Conservation (phyloP, 306 rosid genomes). For the Dalbergia cochinchinensis region DNA sequence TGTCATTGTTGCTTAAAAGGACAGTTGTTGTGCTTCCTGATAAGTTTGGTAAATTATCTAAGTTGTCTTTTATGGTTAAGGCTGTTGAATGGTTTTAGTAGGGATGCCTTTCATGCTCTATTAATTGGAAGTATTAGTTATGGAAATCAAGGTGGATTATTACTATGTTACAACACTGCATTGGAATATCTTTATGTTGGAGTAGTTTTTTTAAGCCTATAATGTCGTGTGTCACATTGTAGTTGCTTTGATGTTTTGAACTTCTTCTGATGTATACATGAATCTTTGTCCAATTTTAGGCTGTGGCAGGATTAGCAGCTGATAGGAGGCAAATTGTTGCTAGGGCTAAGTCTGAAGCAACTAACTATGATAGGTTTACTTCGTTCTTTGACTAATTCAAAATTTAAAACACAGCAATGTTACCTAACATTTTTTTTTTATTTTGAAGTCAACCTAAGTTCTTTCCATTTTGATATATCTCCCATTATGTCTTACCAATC, state of each 20-base stretch:
- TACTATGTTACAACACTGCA: background rate
- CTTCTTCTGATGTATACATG: background rate
- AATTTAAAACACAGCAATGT: constrained; percentile 5
- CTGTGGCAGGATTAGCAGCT: constrained; percentile 77
- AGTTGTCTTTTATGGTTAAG: no score
- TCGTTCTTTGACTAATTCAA: constrained; percentile 28
- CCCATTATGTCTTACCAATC: background rate
- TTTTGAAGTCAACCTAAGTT: constrained; percentile 9
- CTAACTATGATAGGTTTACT: constrained; percentile 82
- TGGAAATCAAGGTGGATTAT: background rate
- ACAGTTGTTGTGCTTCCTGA: no score
- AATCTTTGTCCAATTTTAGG: constrained; percentile 59
- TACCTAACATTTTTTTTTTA: constrained; percentile 17
- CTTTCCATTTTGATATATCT: constrained; percentile 3
- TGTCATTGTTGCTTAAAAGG: no score
- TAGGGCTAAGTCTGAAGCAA: constrained; percentile 81
- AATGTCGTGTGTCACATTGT: background rate
- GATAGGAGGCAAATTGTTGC: constrained; percentile 68
- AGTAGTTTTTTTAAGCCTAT: no score
- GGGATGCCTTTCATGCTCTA: background rate
- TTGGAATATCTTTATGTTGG: background rate
- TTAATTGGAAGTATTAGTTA: constrained; percentile 4
- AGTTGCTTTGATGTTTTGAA: constrained; percentile 22
- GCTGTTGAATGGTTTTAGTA: no score
- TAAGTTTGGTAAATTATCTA: no score